These are phyloP conservation scores for Termitomyces sp. DNA, from an alignment of 768 basidiomycete genomes.

Conservation along the genomic window DNA sequence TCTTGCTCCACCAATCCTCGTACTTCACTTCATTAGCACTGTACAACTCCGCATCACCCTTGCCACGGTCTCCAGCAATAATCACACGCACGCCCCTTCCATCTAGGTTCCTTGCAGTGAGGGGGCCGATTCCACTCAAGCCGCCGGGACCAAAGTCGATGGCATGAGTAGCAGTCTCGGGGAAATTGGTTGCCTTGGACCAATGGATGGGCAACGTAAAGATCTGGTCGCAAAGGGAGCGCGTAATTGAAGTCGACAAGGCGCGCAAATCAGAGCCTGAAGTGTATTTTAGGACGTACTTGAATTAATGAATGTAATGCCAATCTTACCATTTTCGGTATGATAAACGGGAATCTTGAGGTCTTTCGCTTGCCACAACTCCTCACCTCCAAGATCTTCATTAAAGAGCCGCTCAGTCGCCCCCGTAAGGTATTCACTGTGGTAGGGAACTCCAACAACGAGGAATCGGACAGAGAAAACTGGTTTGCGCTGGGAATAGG, in stretches of 20 bases:
- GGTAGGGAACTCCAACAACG: constrained; percentile 94
- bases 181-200: constrained; percentile 86
- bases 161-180: constrained; percentile 86
- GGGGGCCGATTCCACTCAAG: constrained; percentile 84
- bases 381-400: constrained; percentile 67
- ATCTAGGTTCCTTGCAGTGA: constrained; percentile 87
- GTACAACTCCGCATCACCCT: constrained; percentile 85
- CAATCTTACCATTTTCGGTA: constrained; percentile 78
- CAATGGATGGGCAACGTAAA: constrained; percentile 92
- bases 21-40: constrained; percentile 55
- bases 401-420: constrained; percentile 70
- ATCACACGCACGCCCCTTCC: constrained; percentile 91
- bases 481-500: constrained; percentile 92
- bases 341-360: constrained; percentile 84
- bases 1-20: constrained; percentile 91
- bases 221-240: constrained; percentile 89
- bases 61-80: constrained; percentile 85
- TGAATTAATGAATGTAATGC: background rate
- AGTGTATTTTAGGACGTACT: background rate
- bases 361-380: constrained; percentile 67
- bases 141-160: constrained; percentile 98
- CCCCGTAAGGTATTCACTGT: constrained; percentile 77
- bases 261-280: constrained; percentile 81
- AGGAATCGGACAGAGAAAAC: constrained; percentile 92
- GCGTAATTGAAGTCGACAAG: constrained; percentile 66